Conservation (phyloP, 257 asterid genomes). For the Solanum peruvianum region DNA sequence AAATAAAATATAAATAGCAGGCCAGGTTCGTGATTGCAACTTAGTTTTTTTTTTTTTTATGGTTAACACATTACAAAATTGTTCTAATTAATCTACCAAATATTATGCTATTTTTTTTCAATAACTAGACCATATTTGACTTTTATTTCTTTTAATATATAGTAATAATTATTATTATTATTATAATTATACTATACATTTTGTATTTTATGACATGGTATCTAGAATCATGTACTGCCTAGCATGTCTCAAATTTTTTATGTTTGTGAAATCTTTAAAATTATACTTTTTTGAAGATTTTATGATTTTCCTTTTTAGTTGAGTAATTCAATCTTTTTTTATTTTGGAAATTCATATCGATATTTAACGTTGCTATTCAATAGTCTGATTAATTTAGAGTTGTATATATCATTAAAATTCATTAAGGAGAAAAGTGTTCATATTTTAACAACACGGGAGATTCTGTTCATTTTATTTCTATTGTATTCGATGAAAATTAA, state of each 20-base stretch:
- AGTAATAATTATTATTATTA: neutral
- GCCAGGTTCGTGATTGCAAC: conserved; percentile 46
- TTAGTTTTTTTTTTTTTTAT: neutral
- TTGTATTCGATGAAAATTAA: neutral
- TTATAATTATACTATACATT: neutral
- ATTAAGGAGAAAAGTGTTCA: neutral
- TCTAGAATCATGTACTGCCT: conserved; percentile 8
- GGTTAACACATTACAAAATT: conserved; percentile 20
- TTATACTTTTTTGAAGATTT: neutral
- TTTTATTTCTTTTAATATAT: neutral
- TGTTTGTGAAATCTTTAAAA: neutral
- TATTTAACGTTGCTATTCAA: neutral
- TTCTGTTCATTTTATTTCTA: neutral
- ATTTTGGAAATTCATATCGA: neutral
- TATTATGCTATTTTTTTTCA: conserved; percentile 1
- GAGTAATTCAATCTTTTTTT: neutral
- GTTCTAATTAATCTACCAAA: neutral
- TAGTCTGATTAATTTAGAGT: neutral
- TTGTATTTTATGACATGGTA: neutral
- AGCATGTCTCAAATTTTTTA: conserved; percentile 15
- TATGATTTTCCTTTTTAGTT: neutral
- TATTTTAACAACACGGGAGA: neutral
- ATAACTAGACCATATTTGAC: conserved; percentile 22
- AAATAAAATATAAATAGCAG: neutral
- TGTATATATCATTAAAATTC: neutral